These are phyloP conservation scores for Globisporangium heterothallicum DNA, from an alignment of 352 stramenopile genomes.

Conservation along the genomic window DNA sequence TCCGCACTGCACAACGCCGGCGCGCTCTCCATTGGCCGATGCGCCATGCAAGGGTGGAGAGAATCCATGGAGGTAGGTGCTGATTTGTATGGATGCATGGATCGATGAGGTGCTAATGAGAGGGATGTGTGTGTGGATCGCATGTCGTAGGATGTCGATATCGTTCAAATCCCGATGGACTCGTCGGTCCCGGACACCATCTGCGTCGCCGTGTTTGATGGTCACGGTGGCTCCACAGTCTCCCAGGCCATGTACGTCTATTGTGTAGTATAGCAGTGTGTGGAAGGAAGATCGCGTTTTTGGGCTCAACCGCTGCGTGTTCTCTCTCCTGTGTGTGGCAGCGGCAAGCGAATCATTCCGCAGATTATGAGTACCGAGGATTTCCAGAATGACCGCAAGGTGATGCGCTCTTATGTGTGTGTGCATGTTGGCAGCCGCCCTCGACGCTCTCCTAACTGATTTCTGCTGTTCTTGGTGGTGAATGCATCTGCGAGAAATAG, in stretches of 20 bases:
- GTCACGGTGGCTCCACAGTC: conserved; percentile 66
- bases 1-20: conserved; percentile 35
- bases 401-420: conserved; percentile 2
- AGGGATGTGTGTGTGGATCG: neutral
- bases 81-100: neutral
- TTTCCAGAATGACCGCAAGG: conserved; percentile 68
- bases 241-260: conserved; percentile 63
- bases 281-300: conserved; percentile 8
- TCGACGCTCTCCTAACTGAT: neutral
- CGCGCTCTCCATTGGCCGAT: conserved; percentile 57
- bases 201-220: conserved; percentile 82
- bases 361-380: conserved; percentile 63
- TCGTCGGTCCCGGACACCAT: conserved; percentile 39
- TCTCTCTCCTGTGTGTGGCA: conserved; percentile 22
- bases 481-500: no score
- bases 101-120: neutral
- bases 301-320: neutral
- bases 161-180: conserved; percentile 67
- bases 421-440: neutral
- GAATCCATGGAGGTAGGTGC: conserved; percentile 74
- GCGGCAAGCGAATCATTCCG: conserved; percentile 60
- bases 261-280: neutral
- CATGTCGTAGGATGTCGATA: conserved; percentile 53
- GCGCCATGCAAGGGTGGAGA: conserved; percentile 82
- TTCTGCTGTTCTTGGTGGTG: conserved; percentile 1